Conservation (phyloP, 805 yeast genomes). For the Wickerhamomyces pijperi region DNA sequence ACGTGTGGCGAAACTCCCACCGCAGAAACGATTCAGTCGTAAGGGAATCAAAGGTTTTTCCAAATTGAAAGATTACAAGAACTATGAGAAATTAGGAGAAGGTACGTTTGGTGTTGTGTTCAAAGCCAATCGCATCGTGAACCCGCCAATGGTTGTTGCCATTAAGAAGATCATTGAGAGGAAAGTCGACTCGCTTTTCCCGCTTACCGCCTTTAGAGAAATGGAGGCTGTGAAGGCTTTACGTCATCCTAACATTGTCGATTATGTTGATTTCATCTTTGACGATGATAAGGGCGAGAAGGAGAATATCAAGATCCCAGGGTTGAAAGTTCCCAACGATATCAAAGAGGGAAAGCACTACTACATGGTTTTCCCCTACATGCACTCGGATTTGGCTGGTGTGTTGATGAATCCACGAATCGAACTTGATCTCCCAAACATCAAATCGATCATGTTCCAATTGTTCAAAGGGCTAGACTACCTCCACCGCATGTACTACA, state of each 20-base stretch:
- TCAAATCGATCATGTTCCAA: slow-evolving; percentile 76
- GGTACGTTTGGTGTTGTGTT: slow-evolving; percentile 89
- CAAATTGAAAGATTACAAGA: slow-evolving; percentile 19
- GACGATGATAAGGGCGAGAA: slow-evolving; percentile 21
- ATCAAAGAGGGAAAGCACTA: slow-evolving; percentile 27
- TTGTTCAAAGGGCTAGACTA: slow-evolving; percentile 71
- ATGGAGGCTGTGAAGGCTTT: slow-evolving; percentile 69
- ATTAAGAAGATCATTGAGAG: slow-evolving; percentile 64
- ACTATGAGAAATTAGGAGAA: slow-evolving; percentile 48
- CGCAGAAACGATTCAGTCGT: no score
- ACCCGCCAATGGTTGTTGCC: no score
- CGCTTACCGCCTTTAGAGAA: slow-evolving; percentile 91
- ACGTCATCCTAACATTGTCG: slow-evolving; percentile 60
- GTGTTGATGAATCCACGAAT: slow-evolving; percentile 71
- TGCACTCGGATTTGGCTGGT: slow-evolving; percentile 89
- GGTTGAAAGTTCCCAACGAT: neutral
- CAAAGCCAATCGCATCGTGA: no score
- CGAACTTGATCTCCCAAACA: slow-evolving; percentile 47
- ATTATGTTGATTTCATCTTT: slow-evolving; percentile 68
- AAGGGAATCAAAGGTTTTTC: no score
- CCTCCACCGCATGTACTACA: slow-evolving; percentile 49
- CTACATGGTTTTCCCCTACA: slow-evolving; percentile 86
- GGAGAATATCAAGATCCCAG: neutral
- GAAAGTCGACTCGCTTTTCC: slow-evolving; percentile 46
- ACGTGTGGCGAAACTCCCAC: no score